These are phyloP conservation scores for Halophytophthora polymorphica DNA, from an alignment of 352 stramenopile genomes.

Conservation along the genomic window DNA sequence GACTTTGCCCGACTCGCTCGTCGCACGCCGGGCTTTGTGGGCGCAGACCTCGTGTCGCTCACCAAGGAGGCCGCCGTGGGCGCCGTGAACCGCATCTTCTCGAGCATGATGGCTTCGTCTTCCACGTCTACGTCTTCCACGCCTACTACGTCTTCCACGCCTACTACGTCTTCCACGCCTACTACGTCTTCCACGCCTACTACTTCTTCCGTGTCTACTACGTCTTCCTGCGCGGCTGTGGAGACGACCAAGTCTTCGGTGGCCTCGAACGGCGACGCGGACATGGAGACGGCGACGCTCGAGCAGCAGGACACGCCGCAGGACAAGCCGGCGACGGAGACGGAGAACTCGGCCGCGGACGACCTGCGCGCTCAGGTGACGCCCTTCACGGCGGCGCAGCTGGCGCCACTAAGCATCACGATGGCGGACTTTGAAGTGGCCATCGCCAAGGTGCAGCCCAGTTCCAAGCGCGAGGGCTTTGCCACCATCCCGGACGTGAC, in stretches of 20 bases:
- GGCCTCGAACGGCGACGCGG: not conserved
- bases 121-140: not conserved
- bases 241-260: no score
- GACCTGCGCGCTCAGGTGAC: slow-evolving; percentile 60
- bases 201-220: no score
- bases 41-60: slow-evolving; percentile 96
- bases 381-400: slow-evolving; percentile 88
- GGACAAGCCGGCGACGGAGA: slow-evolving; percentile 7
- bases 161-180: not conserved
- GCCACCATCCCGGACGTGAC: slow-evolving; percentile 97
- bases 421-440: slow-evolving; percentile 97
- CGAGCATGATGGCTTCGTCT: slow-evolving; percentile 46
- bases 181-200: slow-evolving; percentile 1
- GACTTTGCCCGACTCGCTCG: slow-evolving; percentile 93
- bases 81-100: slow-evolving; percentile 98
- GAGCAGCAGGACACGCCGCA: slow-evolving; percentile 6
- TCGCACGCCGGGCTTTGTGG: slow-evolving; percentile 96
- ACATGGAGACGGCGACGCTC: not conserved
- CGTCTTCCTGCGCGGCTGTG: not conserved
- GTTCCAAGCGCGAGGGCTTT: slow-evolving; percentile 98
- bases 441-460: slow-evolving; percentile 97
- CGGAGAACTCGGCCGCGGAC: slow-evolving; percentile 43
- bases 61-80: slow-evolving; percentile 98
- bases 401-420: slow-evolving; percentile 92
- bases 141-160: slow-evolving; percentile 1